Percentiles rank a stretch among this genome's conserved stretches.
phyloP scores from a whole-genome alignment of 2,329 filamentous ascomycete species.

The Aureobasidium sp. region DNA sequence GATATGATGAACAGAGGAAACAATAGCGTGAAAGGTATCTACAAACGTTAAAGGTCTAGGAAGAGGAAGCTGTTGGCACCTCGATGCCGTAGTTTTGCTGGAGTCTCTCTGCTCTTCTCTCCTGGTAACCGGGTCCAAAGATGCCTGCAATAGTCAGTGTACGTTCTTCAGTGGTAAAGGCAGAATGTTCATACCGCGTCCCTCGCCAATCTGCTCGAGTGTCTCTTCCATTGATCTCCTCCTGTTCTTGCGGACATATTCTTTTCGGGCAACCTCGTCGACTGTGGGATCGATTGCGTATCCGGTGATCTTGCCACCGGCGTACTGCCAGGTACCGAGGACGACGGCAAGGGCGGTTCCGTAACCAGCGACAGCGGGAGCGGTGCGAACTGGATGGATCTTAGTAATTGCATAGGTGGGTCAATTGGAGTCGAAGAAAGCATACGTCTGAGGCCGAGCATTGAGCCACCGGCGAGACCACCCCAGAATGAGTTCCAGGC shows the following conservation, averaged over 20 bases:
- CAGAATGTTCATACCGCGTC: slow-evolving; percentile 55
- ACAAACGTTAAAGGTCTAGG: slow-evolving; percentile 9
- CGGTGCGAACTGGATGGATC: slow-evolving; percentile 39
- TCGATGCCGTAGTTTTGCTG: slow-evolving; percentile 85
- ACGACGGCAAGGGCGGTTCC: slow-evolving; percentile 50
- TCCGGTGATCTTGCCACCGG: slow-evolving; percentile 53
- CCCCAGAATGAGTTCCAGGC: slow-evolving; percentile 64
- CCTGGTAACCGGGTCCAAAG: slow-evolving; percentile 70
- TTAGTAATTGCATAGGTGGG: slow-evolving; percentile 14
- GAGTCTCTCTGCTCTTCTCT: slow-evolving; percentile 71
- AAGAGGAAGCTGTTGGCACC: slow-evolving; percentile 35
- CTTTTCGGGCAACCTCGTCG: slow-evolving; percentile 69
- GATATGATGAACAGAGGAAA: neutral
- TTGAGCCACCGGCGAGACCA: slow-evolving; percentile 65
- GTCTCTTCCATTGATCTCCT: slow-evolving; percentile 72
- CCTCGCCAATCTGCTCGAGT: slow-evolving; percentile 72
- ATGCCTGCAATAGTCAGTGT: slow-evolving; percentile 51
- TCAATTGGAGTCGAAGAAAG: neutral
- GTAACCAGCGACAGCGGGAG: slow-evolving; percentile 63
- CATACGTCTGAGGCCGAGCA: slow-evolving; percentile 66
- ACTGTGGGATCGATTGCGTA: slow-evolving; percentile 47
- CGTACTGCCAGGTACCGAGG: slow-evolving; percentile 59
- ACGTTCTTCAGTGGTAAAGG: neutral
- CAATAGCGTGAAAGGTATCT: slow-evolving; percentile 11
- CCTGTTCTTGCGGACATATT: slow-evolving; percentile 63